These are phyloP conservation scores for Dillenia turbinata DNA, from an alignment of 164 flowering plant genomes.

Conservation along the genomic window DNA sequence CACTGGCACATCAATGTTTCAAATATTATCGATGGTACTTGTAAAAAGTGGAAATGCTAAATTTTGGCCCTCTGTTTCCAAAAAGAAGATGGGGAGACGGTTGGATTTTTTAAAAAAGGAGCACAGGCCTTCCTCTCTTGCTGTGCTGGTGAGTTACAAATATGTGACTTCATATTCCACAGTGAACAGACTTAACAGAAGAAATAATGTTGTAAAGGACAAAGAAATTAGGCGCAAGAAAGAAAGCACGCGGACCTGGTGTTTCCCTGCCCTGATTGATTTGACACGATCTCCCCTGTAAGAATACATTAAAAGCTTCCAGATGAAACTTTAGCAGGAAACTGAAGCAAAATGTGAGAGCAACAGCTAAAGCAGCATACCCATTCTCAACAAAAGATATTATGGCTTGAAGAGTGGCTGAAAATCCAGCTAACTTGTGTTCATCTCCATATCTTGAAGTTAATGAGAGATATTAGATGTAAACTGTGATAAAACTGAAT, in stretches of 20 bases:
- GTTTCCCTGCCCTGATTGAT: constrained; percentile 88
- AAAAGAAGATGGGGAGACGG: no score
- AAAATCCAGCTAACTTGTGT: constrained; percentile 94
- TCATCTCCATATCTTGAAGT: constrained; percentile 89
- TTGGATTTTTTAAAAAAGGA: no score
- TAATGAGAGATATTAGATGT: neutral
- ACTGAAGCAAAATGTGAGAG: neutral
- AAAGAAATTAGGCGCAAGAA: neutral
- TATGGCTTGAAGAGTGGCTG: constrained; percentile 96
- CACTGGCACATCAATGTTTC: no score
- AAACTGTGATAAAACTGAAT: neutral
- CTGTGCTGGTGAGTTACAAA: no score
- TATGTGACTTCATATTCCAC: no score
- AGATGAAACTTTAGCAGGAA: neutral
- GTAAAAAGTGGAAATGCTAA: no score
- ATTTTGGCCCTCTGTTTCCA: no score
- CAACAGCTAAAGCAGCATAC: constrained; percentile 29
- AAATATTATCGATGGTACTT: no score
- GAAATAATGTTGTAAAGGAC: neutral
- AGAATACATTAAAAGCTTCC: constrained; percentile 8
- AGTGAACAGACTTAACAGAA: neutral
- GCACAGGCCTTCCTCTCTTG: no score
- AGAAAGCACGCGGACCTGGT: constrained; percentile 56
- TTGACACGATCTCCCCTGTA: constrained; percentile 88
- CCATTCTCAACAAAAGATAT: constrained; percentile 99